Conservation (phyloP, 2,329 filamentous ascomycete genomes). For the Cercospora zeae-maydis region DNA sequence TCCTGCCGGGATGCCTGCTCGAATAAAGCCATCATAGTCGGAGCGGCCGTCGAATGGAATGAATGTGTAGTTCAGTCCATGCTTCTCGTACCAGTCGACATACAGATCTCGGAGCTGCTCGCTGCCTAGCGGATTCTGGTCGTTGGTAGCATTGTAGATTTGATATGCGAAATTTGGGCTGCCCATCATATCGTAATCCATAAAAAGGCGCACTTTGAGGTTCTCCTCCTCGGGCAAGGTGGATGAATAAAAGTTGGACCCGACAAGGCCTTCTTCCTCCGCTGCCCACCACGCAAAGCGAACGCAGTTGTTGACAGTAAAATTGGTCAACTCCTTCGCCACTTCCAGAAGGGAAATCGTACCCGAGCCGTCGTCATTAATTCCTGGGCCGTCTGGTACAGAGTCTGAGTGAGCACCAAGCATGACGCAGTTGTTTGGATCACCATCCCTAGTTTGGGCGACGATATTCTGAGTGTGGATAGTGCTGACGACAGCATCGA, state of each 20-base stretch:
- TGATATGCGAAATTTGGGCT: constrained; percentile 57
- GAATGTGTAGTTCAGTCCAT: constrained; percentile 24
- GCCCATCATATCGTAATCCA: constrained; percentile 71
- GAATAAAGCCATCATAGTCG: constrained; percentile 27
- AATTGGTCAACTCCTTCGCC: constrained; percentile 62
- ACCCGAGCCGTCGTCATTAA: constrained; percentile 75
- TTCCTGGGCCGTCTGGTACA: constrained; percentile 59
- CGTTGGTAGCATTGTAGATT: constrained; percentile 50
- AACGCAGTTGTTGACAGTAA: constrained; percentile 66
- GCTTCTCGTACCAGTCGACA: constrained; percentile 22
- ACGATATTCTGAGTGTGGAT: constrained; percentile 25
- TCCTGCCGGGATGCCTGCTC: constrained; percentile 25
- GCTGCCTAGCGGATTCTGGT: constrained; percentile 18
- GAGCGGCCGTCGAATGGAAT: constrained; percentile 26
- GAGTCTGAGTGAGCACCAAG: constrained; percentile 41
- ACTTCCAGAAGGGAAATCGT: constrained; percentile 58
- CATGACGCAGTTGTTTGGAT: constrained; percentile 53
- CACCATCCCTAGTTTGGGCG: constrained; percentile 26
- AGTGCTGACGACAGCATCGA: constrained; percentile 22
- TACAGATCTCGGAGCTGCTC: constrained; percentile 24
- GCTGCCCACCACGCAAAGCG: constrained; percentile 66
- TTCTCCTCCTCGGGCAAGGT: constrained; percentile 44
- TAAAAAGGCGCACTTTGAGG: constrained; percentile 61
- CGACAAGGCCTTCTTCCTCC: constrained; percentile 59
- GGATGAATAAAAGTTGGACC: constrained; percentile 55